Evolutionary conservation across 306 rosid genomes (phyloP), one percentile per base, ranked within the genome.

Genomic region (Quillaja saponaria): DNA sequence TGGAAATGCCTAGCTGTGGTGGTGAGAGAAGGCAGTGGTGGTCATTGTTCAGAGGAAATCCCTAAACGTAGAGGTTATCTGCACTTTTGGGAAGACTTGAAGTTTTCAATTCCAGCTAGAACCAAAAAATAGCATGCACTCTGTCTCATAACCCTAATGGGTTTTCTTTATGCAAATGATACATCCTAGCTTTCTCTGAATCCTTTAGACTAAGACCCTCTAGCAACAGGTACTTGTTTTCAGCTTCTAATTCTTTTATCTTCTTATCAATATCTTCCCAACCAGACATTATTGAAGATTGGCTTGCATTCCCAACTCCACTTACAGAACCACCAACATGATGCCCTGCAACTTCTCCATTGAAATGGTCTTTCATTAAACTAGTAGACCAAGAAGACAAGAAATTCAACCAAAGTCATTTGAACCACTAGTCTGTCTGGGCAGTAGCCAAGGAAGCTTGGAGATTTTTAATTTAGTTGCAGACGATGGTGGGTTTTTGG

Each of bases 111-210:
- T n/a, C n/a, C n/a, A n/a, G n/a, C n/a, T n/a, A n/a, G n/a, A 92
- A 82, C 94, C 95, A 92, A 7, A 92, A 88, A 76, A 92, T 92
- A 37, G 98, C 96, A 47, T 86, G 98, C 55, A 92, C 98, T 88
- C 77, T 92, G 96, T 80, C 98, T 90, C 96, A 92, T 86, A 34
- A 92, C 70, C 65, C 96, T 81, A 92, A 84, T 92, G 96, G 92
- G 49, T 84, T 71, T 42, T 92, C 61, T 79, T 88, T 88, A 58
- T 92, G 90, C 80, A 82, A 51, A 9, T 78, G 72, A 65, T 86
- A 88, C 84, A 92, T 92, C 66, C 88, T 88, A 0, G 87, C 84
- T 58, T 88, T 92, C 67, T 92, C 96, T 0, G 89, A 84, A 44
- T 92, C 98, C 82, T 86, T 92, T 49, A 92, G 81, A 64, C n/a